Conservation (phyloP, 1,139 yeast species). For the Spencermartinsiella ligniputridi region DNA sequence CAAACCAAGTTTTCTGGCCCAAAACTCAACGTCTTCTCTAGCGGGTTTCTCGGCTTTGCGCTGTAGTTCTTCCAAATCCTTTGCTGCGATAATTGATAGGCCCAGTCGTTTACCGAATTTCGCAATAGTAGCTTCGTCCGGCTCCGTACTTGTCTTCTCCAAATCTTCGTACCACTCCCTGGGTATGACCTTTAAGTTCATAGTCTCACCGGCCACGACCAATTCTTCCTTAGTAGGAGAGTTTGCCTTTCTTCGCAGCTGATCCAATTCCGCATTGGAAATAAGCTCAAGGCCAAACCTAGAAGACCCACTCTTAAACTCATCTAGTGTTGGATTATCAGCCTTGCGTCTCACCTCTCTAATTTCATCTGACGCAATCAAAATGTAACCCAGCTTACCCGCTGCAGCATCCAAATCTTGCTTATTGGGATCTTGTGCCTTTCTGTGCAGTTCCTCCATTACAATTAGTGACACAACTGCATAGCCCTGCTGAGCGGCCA, state of each 20-base stretch:
- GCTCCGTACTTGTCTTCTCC: constrained; percentile 24
- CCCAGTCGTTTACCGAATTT: constrained; percentile 31
- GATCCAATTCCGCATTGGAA: constrained; percentile 18
- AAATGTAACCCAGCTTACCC: constrained; percentile 13
- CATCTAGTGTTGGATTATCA: constrained; percentile 23
- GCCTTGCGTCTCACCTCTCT: constrained; percentile 22
- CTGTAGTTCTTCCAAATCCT: constrained; percentile 27
- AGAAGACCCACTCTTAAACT: constrained; percentile 14
- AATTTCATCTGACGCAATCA: constrained; percentile 17
- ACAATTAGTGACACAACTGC: constrained; percentile 25
- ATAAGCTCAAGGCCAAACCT: constrained; percentile 3
- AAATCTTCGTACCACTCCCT: constrained; percentile 25
- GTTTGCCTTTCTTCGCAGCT: constrained; percentile 23
- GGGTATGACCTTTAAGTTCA: constrained; percentile 20
- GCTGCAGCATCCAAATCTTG: constrained; percentile 21
- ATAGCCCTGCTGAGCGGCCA: constrained; percentile 24
- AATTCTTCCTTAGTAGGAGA: constrained; percentile 28
- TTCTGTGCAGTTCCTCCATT: constrained; percentile 26
- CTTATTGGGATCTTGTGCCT: constrained; percentile 23
- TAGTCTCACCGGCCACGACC: constrained; percentile 17
- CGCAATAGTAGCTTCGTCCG: constrained; percentile 25
- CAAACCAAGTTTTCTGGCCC: constrained; percentile 46
- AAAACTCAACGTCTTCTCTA: constrained; percentile 40
- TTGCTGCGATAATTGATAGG: constrained; percentile 23
- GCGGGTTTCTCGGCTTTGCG: constrained; percentile 24